These are phyloP conservation scores for Mimosa bimucronata DNA, from an alignment of 306 rosid genomes.

Conservation along the genomic window DNA sequence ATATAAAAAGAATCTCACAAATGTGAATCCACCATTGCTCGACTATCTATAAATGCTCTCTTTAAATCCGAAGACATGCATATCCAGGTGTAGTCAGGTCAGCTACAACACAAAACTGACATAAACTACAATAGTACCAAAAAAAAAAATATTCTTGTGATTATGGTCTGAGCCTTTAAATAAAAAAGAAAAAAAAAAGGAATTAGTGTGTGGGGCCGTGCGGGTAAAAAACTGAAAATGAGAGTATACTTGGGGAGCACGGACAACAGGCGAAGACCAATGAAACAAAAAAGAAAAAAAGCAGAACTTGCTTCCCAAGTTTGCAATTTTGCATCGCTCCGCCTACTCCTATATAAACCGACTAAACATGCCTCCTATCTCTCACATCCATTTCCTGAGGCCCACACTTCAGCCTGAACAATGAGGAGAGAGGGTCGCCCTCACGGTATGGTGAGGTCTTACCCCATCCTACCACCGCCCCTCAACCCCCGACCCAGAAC, in stretches of 20 bases:
- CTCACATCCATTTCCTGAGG: not conserved
- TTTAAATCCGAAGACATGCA: no score
- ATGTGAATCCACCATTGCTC: no score
- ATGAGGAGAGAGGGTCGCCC: constrained; percentile 92
- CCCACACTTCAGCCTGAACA: not conserved
- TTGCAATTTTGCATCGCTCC: not conserved
- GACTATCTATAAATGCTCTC: no score
- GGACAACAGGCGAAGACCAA: not conserved
- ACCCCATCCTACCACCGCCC: constrained; percentile 47
- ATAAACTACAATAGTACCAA: no score
- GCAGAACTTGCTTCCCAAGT: not conserved
- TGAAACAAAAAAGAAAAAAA: not conserved
- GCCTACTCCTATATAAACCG: not conserved
- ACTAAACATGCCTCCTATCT: not conserved
- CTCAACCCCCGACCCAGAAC: constrained; percentile 52
- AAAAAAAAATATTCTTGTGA: no score
- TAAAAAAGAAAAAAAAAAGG: no score
- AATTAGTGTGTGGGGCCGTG: no score
- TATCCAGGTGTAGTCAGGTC: no score
- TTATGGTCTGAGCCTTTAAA: no score
- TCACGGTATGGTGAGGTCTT: constrained; percentile 77
- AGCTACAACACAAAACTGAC: no score
- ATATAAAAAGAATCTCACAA: no score
- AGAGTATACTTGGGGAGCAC: not conserved
- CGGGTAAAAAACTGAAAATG: no score